phyloP scores from a whole-genome alignment of 768 basidiomycete genomes.

The Phaffia tasmanica region DNA sequence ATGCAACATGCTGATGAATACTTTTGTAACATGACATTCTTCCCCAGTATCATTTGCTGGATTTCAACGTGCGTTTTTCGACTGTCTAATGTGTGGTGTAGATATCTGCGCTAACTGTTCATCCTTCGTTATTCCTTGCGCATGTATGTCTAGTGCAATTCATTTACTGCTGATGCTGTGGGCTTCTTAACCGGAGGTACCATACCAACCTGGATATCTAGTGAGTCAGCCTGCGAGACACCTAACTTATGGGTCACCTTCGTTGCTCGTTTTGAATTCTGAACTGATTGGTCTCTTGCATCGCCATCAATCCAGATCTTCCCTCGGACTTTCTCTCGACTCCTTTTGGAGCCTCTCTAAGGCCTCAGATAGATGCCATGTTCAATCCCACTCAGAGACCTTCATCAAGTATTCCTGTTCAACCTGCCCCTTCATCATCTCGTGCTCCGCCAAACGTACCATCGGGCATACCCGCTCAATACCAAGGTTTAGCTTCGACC shows the following conservation, averaged over 20 bases:
- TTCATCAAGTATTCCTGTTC: constrained; percentile 25
- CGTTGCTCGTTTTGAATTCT: neutral
- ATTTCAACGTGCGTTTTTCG: constrained; percentile 51
- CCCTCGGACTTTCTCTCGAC: constrained; percentile 70
- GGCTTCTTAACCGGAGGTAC: constrained; percentile 75
- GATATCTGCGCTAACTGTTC: neutral
- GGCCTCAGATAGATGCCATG: constrained; percentile 87
- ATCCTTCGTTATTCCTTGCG: neutral
- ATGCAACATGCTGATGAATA: constrained; percentile 3
- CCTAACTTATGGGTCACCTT: neutral
- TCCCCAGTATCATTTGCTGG: constrained; percentile 59
- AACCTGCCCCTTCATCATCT: constrained; percentile 25
- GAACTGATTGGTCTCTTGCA: neutral
- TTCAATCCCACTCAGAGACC: constrained; percentile 46
- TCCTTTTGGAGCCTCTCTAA: constrained; percentile 71
- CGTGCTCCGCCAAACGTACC: constrained; percentile 31
- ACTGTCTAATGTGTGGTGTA: neutral
- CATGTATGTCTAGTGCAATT: constrained; percentile 51
- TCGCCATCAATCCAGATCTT: constrained; percentile 29
- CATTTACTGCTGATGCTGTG: constrained; percentile 77
- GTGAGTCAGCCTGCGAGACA: constrained; percentile 39
- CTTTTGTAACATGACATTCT: neutral
- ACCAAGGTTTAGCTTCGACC: constrained; percentile 50
- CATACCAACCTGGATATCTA: constrained; percentile 72
- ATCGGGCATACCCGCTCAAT: constrained; percentile 34